Evolutionary conservation across 257 asterid genomes (phyloP).

Genomic region (Eustoma russellianum): DNA sequence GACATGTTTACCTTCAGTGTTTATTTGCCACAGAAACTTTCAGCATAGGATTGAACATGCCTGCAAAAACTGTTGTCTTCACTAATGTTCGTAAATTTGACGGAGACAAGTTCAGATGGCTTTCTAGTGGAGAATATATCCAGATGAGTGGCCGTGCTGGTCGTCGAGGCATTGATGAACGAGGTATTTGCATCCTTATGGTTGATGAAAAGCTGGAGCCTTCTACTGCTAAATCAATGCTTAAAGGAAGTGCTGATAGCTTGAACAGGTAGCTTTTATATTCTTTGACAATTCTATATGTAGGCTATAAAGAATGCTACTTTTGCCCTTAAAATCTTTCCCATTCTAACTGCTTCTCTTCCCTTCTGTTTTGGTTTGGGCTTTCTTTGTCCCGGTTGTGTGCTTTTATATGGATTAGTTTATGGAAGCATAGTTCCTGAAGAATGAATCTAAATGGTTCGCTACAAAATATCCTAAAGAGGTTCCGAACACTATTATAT

Average conservation of each 20-base stretch:
- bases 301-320: too few relatives aligned
- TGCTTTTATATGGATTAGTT: too few relatives aligned
- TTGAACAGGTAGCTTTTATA: constrained; percentile 57
- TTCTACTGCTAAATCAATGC: constrained; percentile 79
- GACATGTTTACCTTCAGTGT: constrained; percentile 46
- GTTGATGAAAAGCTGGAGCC: constrained; percentile 97
- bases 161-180: constrained; percentile 97
- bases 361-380: too few relatives aligned
- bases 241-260: constrained; percentile 93
- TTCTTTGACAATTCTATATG: background rate
- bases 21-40: constrained; percentile 98
- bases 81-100: constrained; percentile 95
- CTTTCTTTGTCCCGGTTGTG: too few relatives aligned
- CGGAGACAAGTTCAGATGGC: constrained; percentile 95
- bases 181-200: constrained; percentile 98
- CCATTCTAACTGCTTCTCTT: too few relatives aligned
- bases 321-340: too few relatives aligned
- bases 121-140: constrained; percentile 96
- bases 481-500: too few relatives aligned
- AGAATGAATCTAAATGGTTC: too few relatives aligned
- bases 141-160: constrained; percentile 99
- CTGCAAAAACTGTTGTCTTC: constrained; percentile 98
- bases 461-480: too few relatives aligned
- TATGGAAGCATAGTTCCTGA: too few relatives aligned
- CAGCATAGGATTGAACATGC: constrained; percentile 99